Evolutionary conservation across 1,284 basidiomycete genomes (phyloP), one percentile per base, ranked within the genome.

Genomic region (Papiliotrema flavescens): DNA sequence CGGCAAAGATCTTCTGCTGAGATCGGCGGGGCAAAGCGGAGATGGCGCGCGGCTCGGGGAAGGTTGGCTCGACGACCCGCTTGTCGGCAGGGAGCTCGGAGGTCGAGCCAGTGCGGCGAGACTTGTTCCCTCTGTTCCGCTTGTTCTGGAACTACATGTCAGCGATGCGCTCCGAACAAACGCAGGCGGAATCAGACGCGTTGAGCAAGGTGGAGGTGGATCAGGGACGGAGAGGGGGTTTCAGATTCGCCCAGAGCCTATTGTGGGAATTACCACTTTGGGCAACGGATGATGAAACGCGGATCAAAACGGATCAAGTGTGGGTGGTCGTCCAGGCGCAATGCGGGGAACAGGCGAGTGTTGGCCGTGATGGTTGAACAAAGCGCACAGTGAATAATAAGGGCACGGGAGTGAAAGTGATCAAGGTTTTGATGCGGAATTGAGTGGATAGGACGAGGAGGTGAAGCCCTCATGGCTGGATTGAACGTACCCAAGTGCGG

Each of bases 401-500:
- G 45, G 22, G 44, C 42, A 32, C 41, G 52, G 42, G 14, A 26
- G 49, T 24, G 40, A 15, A 36, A 19, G 36, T 40, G 36, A 36
- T 15, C 20, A 44, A 28, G 35, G n/a, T 5, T 32, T 32, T 32
- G 28, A 32, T 32, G 28, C 6, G 28, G 5, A 6, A 11, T 32
- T 5, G 11, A 32, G 28, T 32, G 28, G 5, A 11, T 32, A 5
- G 28, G 28, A 32, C 28, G 28, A 32, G 28, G 28, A 6, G 28
- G 28, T 32, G 28, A 32, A 32, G n/a, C n/a, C n/a, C n/a, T n/a
- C n/a, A n/a, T n/a, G n/a, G n/a, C 28, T 32, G 28, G 28, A 11
- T 32, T 32, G 4, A 17, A 55, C 69, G 41, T 60, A 71, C 70
- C 70, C 70, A 71, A 35, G 68, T 70, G 34, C 70, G 64, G 43